Evolutionary conservation across 345 rosid genomes (phyloP).

Genomic region (Lagerstroemia speciosa): DNA sequence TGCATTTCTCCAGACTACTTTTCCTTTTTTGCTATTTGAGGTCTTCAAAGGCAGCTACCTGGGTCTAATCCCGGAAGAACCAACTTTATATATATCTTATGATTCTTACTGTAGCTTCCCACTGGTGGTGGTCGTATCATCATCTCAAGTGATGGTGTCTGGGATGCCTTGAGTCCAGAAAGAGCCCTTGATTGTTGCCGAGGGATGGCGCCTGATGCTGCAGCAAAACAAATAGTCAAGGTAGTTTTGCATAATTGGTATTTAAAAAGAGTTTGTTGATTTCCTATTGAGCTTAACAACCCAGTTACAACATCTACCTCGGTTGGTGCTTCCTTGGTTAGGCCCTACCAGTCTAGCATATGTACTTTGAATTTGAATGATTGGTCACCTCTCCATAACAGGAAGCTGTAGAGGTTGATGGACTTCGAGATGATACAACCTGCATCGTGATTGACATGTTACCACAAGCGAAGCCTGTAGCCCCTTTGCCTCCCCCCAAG

Average conservation of each 20-base stretch:
- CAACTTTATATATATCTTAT: neutral
- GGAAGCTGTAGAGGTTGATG: constrained; percentile 82
- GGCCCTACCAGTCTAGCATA: too few relatives aligned
- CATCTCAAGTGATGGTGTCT: constrained; percentile 95
- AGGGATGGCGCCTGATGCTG: constrained; percentile 78
- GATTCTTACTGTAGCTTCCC: constrained; percentile 54
- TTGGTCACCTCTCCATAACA: constrained; percentile 20
- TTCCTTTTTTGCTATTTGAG: neutral
- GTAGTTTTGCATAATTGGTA: constrained; percentile 21
- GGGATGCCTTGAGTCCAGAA: constrained; percentile 91
- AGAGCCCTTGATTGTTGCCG: constrained; percentile 79
- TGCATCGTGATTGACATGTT: constrained; percentile 91
- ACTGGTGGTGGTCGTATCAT: constrained; percentile 83
- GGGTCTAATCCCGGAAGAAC: neutral
- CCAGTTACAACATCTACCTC: too few relatives aligned
- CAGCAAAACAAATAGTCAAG: constrained; percentile 91
- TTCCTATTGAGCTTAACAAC: neutral
- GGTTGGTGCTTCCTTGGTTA: too few relatives aligned
- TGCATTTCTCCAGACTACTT: neutral
- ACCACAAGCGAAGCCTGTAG: constrained; percentile 65
- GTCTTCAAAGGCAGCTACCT: neutral
- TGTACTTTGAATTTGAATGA: neutral
- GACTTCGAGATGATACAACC: constrained; percentile 97
- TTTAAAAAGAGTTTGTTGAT: neutral
- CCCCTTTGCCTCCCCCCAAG: constrained; percentile 58